Percentiles rank a stretch among this genome's conserved stretches.
Conservation (phyloP, 1,284 basidiomycete species). For the Tremellales sp. region DNA sequence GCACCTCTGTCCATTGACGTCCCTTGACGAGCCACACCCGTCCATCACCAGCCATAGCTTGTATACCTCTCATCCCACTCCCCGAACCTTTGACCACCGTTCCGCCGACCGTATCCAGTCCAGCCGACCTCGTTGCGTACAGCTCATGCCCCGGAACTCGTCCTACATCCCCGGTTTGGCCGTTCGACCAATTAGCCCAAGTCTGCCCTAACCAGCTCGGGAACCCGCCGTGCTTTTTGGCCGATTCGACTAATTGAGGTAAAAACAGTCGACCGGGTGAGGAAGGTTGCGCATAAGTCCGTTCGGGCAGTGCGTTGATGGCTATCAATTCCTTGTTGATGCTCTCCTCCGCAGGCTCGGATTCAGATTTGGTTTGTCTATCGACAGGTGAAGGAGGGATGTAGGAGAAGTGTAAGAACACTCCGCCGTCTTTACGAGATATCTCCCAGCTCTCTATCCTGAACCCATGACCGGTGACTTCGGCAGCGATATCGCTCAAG, state of each 20-base stretch:
- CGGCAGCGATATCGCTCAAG: slow-evolving; percentile 35
- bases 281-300: slow-evolving; percentile 12
- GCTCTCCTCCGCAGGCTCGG: slow-evolving; percentile 8
- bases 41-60: slow-evolving; percentile 51
- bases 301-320: slow-evolving; percentile 25
- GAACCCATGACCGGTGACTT: slow-evolving; percentile 38
- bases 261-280: slow-evolving; percentile 40
- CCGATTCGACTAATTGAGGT: slow-evolving; percentile 31
- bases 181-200: slow-evolving; percentile 24
- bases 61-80: slow-evolving; percentile 22
- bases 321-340: slow-evolving; percentile 10
- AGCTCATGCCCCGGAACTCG: slow-evolving; percentile 25
- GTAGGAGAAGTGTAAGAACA: slow-evolving; percentile 77
- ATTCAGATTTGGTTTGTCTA: not conserved
- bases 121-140: slow-evolving; percentile 30
- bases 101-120: slow-evolving; percentile 1
- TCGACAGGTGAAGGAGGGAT: slow-evolving; percentile 38
- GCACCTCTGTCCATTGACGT: slow-evolving; percentile 75
- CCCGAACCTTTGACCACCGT: slow-evolving; percentile 22
- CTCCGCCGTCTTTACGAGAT: slow-evolving; percentile 54
- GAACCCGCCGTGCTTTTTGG: slow-evolving; percentile 41
- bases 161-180: not conserved
- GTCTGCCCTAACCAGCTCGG: slow-evolving; percentile 44
- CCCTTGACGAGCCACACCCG: slow-evolving; percentile 76
- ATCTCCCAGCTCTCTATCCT: slow-evolving; percentile 45